Base-by-base conservation (phyloP, 2,329 filamentous ascomycete species). In the Sarocladiaceae sp. region DNA sequence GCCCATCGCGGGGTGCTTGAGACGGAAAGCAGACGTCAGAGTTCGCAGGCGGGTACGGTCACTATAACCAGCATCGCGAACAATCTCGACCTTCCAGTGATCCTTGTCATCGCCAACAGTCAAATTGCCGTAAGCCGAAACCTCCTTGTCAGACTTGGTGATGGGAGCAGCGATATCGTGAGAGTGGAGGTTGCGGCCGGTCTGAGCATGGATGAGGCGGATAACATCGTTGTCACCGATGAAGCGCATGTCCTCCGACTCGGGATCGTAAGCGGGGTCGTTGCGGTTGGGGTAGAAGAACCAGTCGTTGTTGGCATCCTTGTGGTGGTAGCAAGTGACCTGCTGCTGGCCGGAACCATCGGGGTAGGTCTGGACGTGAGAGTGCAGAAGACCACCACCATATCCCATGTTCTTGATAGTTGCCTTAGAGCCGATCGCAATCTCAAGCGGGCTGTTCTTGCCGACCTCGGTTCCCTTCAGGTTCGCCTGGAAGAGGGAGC, bases 401-500 rank as follows among this genome's bases (percentile, higher is more conserved):
- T 99, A 99, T 28, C 94, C 94, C 94, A 97, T 99, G 69, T 99
- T 99, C 80, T 99, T 99, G 59, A 99, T 76, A 0, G 94, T 99
- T 8, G 87, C 88, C 54, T 88, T 84, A 31, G 94, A 99, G 23
- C 95, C 94, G 57, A 88, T 78, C 4, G 91, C 93, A 58, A 99
- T 78, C 66, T 99, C 94, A 15, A 99, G 80, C 20, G 95, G 94
- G 64, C 92, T 97, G 68, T 96, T 88, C 69, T 90, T 91, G 64
- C 93, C 93, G 56, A 99, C 93, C 58, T 95, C 88, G 11, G 93
- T 97, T 23, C 94, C 94, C 62, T 84, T 86, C 33, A 99, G 80
- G 66, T 99, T 99, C 46, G 95, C 94, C 70, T 99, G 94, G 81
- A 99, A 99, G 49, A 99, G 83, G 23, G 94, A 99, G 74, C 92